phyloP scores from a whole-genome alignment of 768 basidiomycete species.

The Mycena rosella region DNA sequence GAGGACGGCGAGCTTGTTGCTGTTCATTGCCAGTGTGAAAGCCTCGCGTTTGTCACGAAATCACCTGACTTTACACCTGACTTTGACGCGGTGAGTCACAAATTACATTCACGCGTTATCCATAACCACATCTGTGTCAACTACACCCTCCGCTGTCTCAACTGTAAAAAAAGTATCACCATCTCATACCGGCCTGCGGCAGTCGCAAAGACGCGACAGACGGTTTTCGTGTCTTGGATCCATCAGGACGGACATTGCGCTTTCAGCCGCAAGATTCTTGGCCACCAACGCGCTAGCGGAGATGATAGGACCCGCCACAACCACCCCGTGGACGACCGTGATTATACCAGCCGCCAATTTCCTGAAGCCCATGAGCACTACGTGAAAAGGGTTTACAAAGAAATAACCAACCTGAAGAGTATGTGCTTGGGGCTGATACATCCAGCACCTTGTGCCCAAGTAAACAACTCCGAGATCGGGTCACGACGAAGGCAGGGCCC shows the following conservation, averaged over 20 bases:
- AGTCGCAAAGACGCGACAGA: conserved; percentile 57
- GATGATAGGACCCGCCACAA: conserved; percentile 72
- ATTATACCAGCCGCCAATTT: conserved; percentile 52
- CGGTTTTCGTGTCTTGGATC: conserved; percentile 59
- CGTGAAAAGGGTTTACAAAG: not conserved
- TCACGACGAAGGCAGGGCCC: conserved; percentile 73
- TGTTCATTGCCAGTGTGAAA: not conserved
- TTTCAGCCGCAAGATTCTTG: conserved; percentile 76
- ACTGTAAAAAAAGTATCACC: too few species aligned
- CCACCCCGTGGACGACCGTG: conserved; percentile 69
- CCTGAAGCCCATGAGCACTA: conserved; percentile 7
- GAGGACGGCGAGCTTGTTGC: conserved; percentile 18
- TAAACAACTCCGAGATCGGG: conserved; percentile 78
- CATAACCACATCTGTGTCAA: too few species aligned
- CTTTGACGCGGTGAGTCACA: not conserved
- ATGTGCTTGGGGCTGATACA: conserved; percentile 59
- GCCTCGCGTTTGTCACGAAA: not conserved
- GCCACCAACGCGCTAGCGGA: conserved; percentile 71
- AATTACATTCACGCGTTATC: not conserved
- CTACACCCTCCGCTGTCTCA: too few species aligned
- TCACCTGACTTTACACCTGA: conserved; percentile 2
- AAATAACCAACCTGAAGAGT: conserved; percentile 23
- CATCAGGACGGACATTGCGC: conserved; percentile 65
- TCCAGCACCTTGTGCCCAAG: conserved; percentile 72
- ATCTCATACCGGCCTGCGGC: conserved; percentile 32